Base-by-base conservation (phyloP, 176 grass and related monocot species). In the maize (Zea mays) region DNA sequence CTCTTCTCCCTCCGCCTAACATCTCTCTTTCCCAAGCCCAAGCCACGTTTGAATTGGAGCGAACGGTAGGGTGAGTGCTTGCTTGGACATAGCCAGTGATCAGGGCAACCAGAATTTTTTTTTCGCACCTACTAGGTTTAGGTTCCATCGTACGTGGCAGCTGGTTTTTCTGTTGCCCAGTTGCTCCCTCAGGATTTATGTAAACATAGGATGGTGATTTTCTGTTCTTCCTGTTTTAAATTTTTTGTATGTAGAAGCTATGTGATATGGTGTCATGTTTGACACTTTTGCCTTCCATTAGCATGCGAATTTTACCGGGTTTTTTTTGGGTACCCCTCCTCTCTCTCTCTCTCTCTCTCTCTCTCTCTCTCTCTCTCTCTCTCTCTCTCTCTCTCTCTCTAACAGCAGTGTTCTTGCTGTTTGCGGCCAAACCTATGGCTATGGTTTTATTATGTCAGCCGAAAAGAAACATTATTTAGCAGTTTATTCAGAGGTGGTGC, bases 121-220 rank as follows among this genome's bases (percentile, higher is more conserved):
- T 12, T 4, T 2, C 5, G 4, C 47, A 14, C 49, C 49, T 15
- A 51, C 49, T 51, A 44, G 41, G 38, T 39, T 39, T 50, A 14
- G n/a, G 8, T 74, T 74, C 36, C 60, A 52, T 83, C 74, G 67
- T 60, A 65, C 74, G 67, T 60, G 72, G 55, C 50, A 41, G 10
- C 4, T 39, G 3, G 38, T 39, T 54, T 54, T 55, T 52, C 50
- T 52, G 50, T 52, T 16, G 49, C 7, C 37, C 2, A 57, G 39
- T 40, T 55, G 52, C 39, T 66, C 5, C 15, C 1, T 36, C 6
- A 1, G 38, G 21, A 38, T 54, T 78, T 55, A n/a, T 55, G 7
- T 51, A 17, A 6, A 6, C 13, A 48, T 17, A 37, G 70, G 50
- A 20, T 75, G 11, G 8, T 40, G 64, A 12, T 27, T 70, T 41